Percentiles rank a stretch among this genome's conserved stretches.
Evolutionary conservation across 495 filamentous ascomycete genomes (phyloP).

Genomic region (Daldinia vernicosa): DNA sequence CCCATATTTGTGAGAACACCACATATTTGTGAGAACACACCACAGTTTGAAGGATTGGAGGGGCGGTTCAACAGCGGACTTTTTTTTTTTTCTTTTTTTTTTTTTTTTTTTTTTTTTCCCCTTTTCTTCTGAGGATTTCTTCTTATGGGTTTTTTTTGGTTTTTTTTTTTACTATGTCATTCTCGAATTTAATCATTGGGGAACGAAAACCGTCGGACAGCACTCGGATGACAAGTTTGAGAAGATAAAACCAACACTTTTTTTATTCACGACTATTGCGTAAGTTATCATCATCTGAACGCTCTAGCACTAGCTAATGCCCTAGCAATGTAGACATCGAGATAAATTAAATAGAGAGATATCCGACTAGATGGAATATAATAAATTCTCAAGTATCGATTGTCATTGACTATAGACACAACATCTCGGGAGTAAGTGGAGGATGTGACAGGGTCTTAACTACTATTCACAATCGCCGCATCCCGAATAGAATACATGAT

Average conservation of each 20-base stretch:
- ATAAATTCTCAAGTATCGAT: background rate
- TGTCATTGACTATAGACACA: background rate
- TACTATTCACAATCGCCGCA: background rate
- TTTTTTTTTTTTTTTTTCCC: too few species aligned
- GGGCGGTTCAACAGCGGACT: background rate
- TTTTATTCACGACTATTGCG: background rate
- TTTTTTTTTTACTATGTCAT: too few species aligned
- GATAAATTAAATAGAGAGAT: too few species aligned
- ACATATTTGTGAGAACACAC: background rate
- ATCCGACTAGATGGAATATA: background rate
- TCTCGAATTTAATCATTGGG: too few species aligned
- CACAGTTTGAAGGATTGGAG: background rate
- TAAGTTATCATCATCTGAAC: background rate
- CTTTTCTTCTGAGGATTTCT: too few species aligned
- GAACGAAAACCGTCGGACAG: too few species aligned
- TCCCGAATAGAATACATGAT: constrained; percentile 66
- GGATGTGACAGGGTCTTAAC: background rate
- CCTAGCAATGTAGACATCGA: background rate
- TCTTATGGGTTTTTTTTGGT: too few species aligned
- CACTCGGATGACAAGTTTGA: too few species aligned
- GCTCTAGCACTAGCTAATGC: background rate
- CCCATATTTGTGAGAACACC: background rate
- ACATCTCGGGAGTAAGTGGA: background rate
- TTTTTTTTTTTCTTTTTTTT: too few species aligned
- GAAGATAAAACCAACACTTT: too few species aligned